Conservation (phyloP, 768 basidiomycete species). For the Calvatia gigantea region DNA sequence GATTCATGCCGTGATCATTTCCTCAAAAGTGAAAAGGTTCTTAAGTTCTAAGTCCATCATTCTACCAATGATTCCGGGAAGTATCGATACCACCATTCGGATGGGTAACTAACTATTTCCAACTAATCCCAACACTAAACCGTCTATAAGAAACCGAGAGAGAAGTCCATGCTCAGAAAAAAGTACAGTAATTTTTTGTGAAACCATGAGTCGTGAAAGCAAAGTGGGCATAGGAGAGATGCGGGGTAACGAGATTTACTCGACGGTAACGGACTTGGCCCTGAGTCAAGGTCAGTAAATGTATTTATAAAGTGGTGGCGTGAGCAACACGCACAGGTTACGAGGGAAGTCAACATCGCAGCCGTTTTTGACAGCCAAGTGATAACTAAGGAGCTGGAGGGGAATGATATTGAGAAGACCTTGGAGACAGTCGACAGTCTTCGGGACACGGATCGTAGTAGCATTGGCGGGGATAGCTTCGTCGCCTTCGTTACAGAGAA, state of each 20-base stretch:
- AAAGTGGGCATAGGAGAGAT: not conserved
- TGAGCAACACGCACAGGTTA: slow-evolving; percentile 66
- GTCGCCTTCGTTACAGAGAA: slow-evolving; percentile 94
- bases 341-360: slow-evolving; percentile 98
- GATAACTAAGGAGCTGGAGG: slow-evolving; percentile 92
- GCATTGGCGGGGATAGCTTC: slow-evolving; percentile 66
- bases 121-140: not conserved
- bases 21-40: too few species aligned
- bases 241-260: slow-evolving; percentile 35
- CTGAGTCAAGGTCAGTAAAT: slow-evolving; percentile 29
- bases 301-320: slow-evolving; percentile 2
- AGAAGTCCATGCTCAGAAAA: slow-evolving; percentile 2
- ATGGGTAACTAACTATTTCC: not conserved
- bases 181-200: not conserved
- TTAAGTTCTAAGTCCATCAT: not conserved
- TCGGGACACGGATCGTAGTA: slow-evolving; percentile 92
- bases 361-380: slow-evolving; percentile 92
- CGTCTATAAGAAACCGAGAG: not conserved
- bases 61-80: not conserved
- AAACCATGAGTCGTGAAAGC: not conserved
- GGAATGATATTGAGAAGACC: slow-evolving; percentile 97
- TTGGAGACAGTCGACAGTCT: slow-evolving; percentile 92
- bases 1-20: too few species aligned
- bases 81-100: not conserved
- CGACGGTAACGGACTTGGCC: slow-evolving; percentile 75